Base-by-base conservation (phyloP, 108 stramenopile genomes). In the Skeletonema tropicum region DNA sequence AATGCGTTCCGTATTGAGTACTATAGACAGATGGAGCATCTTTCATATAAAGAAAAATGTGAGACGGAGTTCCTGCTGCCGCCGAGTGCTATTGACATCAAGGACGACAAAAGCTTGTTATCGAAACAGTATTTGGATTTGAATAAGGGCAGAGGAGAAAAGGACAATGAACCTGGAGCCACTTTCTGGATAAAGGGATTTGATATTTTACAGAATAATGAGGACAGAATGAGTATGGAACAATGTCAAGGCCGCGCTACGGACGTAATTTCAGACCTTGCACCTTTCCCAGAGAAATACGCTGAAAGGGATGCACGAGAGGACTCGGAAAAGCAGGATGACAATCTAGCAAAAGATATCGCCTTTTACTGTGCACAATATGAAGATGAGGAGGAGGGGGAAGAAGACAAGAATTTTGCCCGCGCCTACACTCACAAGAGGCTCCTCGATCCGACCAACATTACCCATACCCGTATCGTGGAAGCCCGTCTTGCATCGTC, bases 161-260 rank as follows among this genome's bases (percentile, higher is more conserved):
- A n/a, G n/a, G 52, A 7, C 17, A 6, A 17, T 3, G 48, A 49
- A 19, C 0, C 17, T 13, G 14, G 52, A 3, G 11, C 15, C 17
- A 29, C 17, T 3, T 74, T 74, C 42, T 74, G 73, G 73, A 36
- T 35, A 0, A 52, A 64, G 38, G 73, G 73, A 2, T 65, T 74
- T 55, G 21, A 64, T 2, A 74, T 74, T 57, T 55, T 74, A n/a
- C 73, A 74, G 38, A 74, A 74, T 41, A 66, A 66, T 2, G 33
- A 74, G 42, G 64, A 74, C 38, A 33, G 55, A 15, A 21, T 65
- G 55, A 66, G 52, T 29, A 5, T 74, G 23, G 64, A 74, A 39
- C 55, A 74, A 39, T 23, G 64, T 19, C 21, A 55, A 19, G 64
- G 64, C 14, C 73, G 73, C 29, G 64, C 73, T 3, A 38, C 6